These are phyloP conservation scores for Chalciporus chontae DNA, from an alignment of 768 basidiomycete species.

Conservation along the genomic window DNA sequence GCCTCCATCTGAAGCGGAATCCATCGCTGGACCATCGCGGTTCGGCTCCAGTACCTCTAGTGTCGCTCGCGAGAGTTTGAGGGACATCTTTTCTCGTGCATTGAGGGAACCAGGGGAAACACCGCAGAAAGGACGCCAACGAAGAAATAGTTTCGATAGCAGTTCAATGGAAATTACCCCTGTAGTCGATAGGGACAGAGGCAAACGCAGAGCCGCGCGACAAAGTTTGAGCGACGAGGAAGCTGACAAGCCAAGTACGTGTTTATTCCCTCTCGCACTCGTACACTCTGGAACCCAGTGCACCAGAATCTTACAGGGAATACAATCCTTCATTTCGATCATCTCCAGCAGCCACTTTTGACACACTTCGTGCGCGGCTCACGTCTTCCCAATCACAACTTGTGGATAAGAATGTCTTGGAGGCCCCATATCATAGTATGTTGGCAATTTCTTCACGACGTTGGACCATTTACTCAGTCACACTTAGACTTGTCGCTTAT, in stretches of 20 bases:
- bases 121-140: conserved; percentile 49
- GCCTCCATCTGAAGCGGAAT: conserved; percentile 28
- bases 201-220: conserved; percentile 47
- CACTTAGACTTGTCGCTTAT: conserved; percentile 7
- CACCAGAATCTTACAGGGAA: conserved; percentile 22
- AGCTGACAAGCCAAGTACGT: conserved; percentile 52
- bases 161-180: conserved; percentile 61
- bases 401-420: conserved; percentile 33
- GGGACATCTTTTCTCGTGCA: conserved; percentile 63
- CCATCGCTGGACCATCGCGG: conserved; percentile 8
- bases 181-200: conserved; percentile 38
- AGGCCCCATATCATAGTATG: conserved; percentile 37
- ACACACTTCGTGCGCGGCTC: conserved; percentile 46
- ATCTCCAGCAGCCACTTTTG: conserved; percentile 45
- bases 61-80: conserved; percentile 55
- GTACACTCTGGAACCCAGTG: conserved; percentile 3
- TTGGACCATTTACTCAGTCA: no score
- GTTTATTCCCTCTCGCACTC: conserved; percentile 5
- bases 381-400: conserved; percentile 35
- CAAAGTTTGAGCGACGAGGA: conserved; percentile 70
- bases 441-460: neutral
- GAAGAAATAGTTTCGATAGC: conserved; percentile 56
- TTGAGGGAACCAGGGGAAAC: conserved; percentile 62
- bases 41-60: conserved; percentile 37
- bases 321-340: conserved; percentile 38